These are phyloP conservation scores for Candida berthetii DNA, from an alignment of 805 yeast species.

Conservation along the genomic window DNA sequence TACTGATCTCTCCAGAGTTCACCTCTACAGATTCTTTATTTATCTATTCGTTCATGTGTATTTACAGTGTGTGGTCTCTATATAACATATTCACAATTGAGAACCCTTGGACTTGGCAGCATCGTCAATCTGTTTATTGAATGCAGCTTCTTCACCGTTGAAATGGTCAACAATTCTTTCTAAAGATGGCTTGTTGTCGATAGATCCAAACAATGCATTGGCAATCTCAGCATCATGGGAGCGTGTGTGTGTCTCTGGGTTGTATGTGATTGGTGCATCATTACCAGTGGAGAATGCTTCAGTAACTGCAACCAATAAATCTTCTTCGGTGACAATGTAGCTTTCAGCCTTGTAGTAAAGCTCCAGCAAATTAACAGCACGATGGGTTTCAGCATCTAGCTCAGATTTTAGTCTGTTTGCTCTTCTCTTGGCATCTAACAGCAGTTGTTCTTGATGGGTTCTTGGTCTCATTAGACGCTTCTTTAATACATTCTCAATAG, in stretches of 20 bases:
- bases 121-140: slow-evolving; percentile 18
- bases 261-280: slow-evolving; percentile 17
- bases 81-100: neutral
- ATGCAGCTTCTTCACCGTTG: slow-evolving; percentile 23
- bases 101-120: neutral
- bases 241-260: slow-evolving; percentile 16
- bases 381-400: slow-evolving; percentile 43
- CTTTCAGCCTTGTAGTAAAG: slow-evolving; percentile 65
- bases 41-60: too few species aligned
- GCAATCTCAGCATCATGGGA: slow-evolving; percentile 16
- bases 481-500: slow-evolving; percentile 57
- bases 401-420: slow-evolving; percentile 59
- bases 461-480: slow-evolving; percentile 71
- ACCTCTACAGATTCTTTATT: too few species aligned
- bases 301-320: slow-evolving; percentile 50
- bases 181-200: slow-evolving; percentile 27
- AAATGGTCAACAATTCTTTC: slow-evolving; percentile 28
- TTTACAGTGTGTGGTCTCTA: neutral
- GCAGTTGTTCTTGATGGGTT: slow-evolving; percentile 60
- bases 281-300: slow-evolving; percentile 38
- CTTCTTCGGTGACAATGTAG: slow-evolving; percentile 69
- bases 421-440: slow-evolving; percentile 51
- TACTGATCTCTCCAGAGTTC: too few species aligned
- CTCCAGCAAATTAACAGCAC: slow-evolving; percentile 53
- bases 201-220: slow-evolving; percentile 31